Percentiles rank a stretch among this genome's conserved stretches.
Evolutionary conservation across 768 basidiomycete genomes (phyloP).

Genomic region (Lactifluus pinguis): DNA sequence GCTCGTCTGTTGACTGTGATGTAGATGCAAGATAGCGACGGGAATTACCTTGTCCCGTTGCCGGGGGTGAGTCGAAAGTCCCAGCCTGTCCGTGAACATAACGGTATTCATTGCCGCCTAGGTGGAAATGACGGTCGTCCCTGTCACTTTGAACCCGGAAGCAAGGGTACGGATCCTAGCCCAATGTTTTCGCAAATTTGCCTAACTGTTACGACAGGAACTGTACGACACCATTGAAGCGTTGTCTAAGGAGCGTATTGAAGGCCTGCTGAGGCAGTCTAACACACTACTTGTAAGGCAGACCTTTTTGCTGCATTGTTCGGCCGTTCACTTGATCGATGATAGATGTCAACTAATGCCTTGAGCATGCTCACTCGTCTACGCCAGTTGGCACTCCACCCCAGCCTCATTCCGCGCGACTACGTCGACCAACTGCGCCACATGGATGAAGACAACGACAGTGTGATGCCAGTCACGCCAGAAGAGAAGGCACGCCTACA

Average conservation of each 20-base stretch:
- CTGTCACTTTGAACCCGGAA: conserved; percentile 53
- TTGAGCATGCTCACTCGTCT: conserved; percentile 80
- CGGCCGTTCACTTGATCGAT: neutral
- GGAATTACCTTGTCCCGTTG: conserved; percentile 63
- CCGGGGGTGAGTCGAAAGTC: conserved; percentile 30
- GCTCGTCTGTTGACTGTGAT: neutral
- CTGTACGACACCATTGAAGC: conserved; percentile 65
- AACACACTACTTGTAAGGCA: conserved; percentile 29
- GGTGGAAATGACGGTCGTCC: conserved; percentile 73
- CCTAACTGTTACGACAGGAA: conserved; percentile 27
- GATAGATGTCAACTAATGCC: conserved; percentile 57
- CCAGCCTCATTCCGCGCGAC: conserved; percentile 58
- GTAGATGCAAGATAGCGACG: conserved; percentile 77
- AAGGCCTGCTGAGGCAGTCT: conserved; percentile 38
- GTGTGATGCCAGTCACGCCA: conserved; percentile 37
- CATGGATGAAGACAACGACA: conserved; percentile 26
- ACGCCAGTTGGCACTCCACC: conserved; percentile 75
- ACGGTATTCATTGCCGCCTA: conserved; percentile 21
- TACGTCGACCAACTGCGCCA: conserved; percentile 57
- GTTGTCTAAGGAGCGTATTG: conserved; percentile 53
- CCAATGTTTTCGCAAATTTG: neutral
- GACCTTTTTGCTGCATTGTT: neutral
- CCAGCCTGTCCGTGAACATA: conserved; percentile 33
- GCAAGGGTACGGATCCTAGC: conserved; percentile 41
- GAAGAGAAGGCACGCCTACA: conserved; percentile 51